Evolutionary conservation across 2,329 filamentous ascomycete genomes (phyloP).

Genomic region (Microsporum canis): DNA sequence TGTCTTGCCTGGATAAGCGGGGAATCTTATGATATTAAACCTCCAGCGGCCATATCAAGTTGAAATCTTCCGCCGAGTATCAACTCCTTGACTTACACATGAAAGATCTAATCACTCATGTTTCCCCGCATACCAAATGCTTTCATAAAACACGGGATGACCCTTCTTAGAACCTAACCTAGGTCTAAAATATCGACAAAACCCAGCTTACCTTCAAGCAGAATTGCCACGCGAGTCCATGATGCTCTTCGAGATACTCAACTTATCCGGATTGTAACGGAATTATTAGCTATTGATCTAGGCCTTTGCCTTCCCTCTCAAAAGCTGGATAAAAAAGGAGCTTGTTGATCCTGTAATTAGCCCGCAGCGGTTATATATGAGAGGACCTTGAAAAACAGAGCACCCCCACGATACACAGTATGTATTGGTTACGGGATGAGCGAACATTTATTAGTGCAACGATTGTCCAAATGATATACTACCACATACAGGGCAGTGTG

Average conservation of each 20-base stretch:
- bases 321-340: slow-evolving; percentile 29
- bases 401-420: slow-evolving; percentile 49
- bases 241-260: slow-evolving; percentile 51
- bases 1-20: slow-evolving; percentile 51
- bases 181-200: slow-evolving; percentile 49
- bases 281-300: slow-evolving; percentile 73
- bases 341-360: too few relatives aligned
- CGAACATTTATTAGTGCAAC: slow-evolving; percentile 53
- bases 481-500: slow-evolving; percentile 34
- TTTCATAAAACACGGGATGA: slow-evolving; percentile 87
- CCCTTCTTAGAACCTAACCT: slow-evolving; percentile 62
- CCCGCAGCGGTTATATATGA: slow-evolving; percentile 68
- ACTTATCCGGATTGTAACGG: slow-evolving; percentile 70
- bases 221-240: slow-evolving; percentile 60
- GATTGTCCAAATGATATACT: slow-evolving; percentile 62
- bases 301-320: slow-evolving; percentile 48
- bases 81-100: slow-evolving; percentile 62
- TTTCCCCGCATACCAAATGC: slow-evolving; percentile 57
- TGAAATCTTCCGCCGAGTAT: slow-evolving; percentile 61
- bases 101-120: slow-evolving; percentile 62
- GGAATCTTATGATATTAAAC: slow-evolving; percentile 42
- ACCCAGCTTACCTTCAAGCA: slow-evolving; percentile 67
- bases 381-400: slow-evolving; percentile 39
- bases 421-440: slow-evolving; percentile 62
- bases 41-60: slow-evolving; percentile 55